Evolutionary conservation across 2,329 filamentous ascomycete species (phyloP), one percentile per base, ranked within the genome.

Genomic region (Claviceps sp.): DNA sequence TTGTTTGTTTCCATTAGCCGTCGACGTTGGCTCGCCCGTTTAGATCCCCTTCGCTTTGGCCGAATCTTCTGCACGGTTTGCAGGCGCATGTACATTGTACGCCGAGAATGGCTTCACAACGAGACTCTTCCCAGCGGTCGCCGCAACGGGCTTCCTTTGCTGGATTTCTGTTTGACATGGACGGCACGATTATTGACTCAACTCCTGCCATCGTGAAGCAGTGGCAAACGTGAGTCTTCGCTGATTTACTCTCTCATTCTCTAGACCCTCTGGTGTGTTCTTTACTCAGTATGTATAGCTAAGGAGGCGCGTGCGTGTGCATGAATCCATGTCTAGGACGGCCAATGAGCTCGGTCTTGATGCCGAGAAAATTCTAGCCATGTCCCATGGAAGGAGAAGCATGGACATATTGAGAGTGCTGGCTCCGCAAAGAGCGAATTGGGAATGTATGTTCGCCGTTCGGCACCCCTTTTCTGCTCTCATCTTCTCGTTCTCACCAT

Each of bases 361-460:
- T 57, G 86, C 88, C n/a, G 76, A 83, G 47, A 79, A 85, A 45
- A 97, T 98, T 60, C 77, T 97, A 26, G 78, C 88, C 61, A 95
- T 88, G 9, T 95, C 89, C 5, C 93, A 98, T 68, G 93, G 93
- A 55, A 81, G 91, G 54, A 76, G 93, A 53, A 88, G 83, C 58
- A 95, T 97, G 61, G 93, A 98, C 61, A 82, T 86, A 2, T 75
- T 98, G 53, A 79, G 79, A 64, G 72, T 90, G 29, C 79, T 95
- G 53, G 83, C 87, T 55, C 86, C 88, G 16, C 82, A 86, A 59
- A 88, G 88, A 64, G 93, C 93, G 43, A 96, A 85, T 60, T 91
- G 86, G 88, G 88, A 95, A 57, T 95, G 88, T 94, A 70, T 71
- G 86, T 79, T 17, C 23, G 17, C 6, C 16, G 86, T 79, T 17